These are phyloP conservation scores for Casuarina equisetifolia DNA, from an alignment of 306 rosid genomes.

Conservation along the genomic window DNA sequence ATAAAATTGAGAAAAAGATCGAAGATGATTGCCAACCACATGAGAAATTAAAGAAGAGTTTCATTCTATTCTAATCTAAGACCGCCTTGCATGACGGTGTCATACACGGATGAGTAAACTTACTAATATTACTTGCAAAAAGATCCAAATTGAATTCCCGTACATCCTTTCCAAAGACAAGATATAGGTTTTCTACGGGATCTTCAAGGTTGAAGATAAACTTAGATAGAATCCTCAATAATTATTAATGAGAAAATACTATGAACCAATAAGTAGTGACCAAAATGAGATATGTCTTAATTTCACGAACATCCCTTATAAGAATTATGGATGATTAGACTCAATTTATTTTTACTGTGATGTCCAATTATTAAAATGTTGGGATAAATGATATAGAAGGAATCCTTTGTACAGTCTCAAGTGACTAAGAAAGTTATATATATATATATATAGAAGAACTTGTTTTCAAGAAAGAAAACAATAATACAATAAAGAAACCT, in stretches of 20 bases:
- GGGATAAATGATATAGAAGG: too few species aligned
- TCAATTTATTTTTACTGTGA: too few species aligned
- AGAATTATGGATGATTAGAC: too few species aligned
- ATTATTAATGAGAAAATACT: neutral
- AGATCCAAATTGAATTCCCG: neutral
- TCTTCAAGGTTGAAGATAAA: neutral
- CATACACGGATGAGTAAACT: neutral
- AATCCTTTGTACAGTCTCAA: too few species aligned
- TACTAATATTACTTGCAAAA: neutral
- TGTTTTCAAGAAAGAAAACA: too few species aligned
- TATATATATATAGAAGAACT: too few species aligned
- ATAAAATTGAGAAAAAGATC: neutral
- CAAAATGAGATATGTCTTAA: too few species aligned
- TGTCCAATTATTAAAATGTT: too few species aligned
- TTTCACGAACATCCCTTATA: too few species aligned
- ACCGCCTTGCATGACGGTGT: neutral
- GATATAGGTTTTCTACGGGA: neutral
- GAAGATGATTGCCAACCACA: neutral
- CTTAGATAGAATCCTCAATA: neutral
- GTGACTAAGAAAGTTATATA: too few species aligned
- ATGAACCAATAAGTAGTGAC: too few species aligned
- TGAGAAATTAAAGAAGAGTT: neutral
- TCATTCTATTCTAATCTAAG: neutral
- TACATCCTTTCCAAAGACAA: neutral
- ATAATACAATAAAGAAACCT: too few species aligned